phyloP scores from a whole-genome alignment of 768 basidiomycete species.

The Cyathus striatus region DNA sequence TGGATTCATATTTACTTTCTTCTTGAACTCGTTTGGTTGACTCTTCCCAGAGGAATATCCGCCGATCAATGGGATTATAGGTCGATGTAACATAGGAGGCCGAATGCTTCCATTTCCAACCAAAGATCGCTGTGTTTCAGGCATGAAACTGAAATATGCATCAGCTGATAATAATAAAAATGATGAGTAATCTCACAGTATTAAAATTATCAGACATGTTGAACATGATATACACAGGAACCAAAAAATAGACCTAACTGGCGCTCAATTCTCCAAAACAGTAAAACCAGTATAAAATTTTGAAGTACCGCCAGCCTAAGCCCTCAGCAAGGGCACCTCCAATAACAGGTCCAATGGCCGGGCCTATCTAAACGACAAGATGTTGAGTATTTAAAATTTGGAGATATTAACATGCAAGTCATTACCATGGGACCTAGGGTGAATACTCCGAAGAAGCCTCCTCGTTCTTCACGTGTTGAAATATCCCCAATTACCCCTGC shows the following conservation, averaged over 20 bases:
- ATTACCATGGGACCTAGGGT: constrained; percentile 58
- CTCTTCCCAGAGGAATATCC: not conserved
- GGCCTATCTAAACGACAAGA: constrained; percentile 42
- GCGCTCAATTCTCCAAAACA: not conserved
- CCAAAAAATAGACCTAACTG: constrained; percentile 54
- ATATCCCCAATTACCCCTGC: constrained; percentile 81
- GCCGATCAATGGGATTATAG: constrained; percentile 43
- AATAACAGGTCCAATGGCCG: constrained; percentile 55
- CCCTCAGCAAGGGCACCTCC: constrained; percentile 52
- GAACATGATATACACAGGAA: constrained; percentile 48
- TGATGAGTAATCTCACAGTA: constrained; percentile 30
- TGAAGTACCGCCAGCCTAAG: constrained; percentile 57
- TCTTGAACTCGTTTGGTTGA: constrained; percentile 19
- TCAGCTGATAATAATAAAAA: constrained; percentile 16
- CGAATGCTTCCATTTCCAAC: constrained; percentile 49
- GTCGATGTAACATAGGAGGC: constrained; percentile 44
- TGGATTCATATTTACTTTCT: constrained; percentile 44
- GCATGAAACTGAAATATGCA: constrained; percentile 36
- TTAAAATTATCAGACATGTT: constrained; percentile 38
- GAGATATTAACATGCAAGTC: constrained; percentile 6
- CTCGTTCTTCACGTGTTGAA: constrained; percentile 65
- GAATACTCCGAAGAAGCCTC: constrained; percentile 68
- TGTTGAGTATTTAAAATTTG: not conserved
- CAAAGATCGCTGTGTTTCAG: constrained; percentile 49
- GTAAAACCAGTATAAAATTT: constrained; percentile 5